A percentile compares a stretch with the other conserved stretches of the same genome.
Evolutionary conservation across 805 yeast species (phyloP).

Genomic region (Lipomyces japonicus): DNA sequence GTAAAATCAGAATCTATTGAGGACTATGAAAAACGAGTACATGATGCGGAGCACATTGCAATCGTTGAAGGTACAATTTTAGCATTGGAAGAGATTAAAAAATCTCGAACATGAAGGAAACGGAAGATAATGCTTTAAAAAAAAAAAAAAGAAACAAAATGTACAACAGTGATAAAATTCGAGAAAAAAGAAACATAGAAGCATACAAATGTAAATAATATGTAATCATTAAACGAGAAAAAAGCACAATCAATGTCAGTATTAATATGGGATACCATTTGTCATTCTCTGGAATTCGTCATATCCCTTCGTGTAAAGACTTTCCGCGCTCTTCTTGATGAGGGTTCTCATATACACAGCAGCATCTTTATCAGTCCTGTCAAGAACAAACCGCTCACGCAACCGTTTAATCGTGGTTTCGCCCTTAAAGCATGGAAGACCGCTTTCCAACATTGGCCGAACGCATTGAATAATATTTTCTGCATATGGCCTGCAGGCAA

Average conservation of each 20-base stretch:
- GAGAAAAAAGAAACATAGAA: neutral
- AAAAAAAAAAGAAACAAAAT: neutral
- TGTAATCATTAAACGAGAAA: neutral
- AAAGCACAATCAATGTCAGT: neutral
- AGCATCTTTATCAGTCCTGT: slow-evolving; percentile 80
- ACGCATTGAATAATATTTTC: slow-evolving; percentile 82
- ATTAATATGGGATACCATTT: slow-evolving; percentile 76
- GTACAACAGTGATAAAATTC: slow-evolving; percentile 3
- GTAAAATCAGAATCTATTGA: slow-evolving; percentile 71
- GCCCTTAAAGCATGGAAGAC: slow-evolving; percentile 93
- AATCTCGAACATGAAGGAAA: slow-evolving; percentile 7
- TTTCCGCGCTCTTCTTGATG: slow-evolving; percentile 77
- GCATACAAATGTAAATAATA: neutral
- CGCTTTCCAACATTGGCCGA: slow-evolving; percentile 88
- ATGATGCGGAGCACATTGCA: slow-evolving; percentile 78
- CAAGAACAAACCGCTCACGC: slow-evolving; percentile 72
- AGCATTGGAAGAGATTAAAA: slow-evolving; percentile 43
- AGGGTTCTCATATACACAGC: slow-evolving; percentile 70
- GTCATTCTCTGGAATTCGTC: slow-evolving; percentile 96
- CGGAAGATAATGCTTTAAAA: neutral
- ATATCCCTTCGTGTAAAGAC: slow-evolving; percentile 86
- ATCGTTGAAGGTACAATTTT: slow-evolving; percentile 85
- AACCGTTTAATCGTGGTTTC: slow-evolving; percentile 72
- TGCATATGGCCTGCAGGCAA: slow-evolving; percentile 83
- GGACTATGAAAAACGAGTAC: slow-evolving; percentile 77